These are phyloP conservation scores for Leishmania tropica DNA, from an alignment of 208 protist genomes.

Conservation along the genomic window DNA sequence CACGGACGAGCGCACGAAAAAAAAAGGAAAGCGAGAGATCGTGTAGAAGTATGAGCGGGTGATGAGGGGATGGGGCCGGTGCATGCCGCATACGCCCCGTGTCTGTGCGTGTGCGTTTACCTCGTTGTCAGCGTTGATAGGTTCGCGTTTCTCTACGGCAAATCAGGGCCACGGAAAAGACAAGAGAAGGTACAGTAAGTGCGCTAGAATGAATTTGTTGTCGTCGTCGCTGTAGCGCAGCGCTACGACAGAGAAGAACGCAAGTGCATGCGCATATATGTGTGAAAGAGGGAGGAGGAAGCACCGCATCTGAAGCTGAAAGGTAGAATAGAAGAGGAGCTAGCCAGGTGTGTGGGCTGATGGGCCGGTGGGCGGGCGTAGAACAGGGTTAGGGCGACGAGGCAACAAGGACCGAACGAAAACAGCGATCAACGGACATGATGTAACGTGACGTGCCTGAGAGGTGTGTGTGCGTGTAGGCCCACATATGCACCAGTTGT, in stretches of 20 bases:
- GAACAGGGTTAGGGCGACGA: background rate
- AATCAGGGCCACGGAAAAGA: background rate
- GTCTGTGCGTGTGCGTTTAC: background rate
- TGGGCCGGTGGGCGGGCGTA: background rate
- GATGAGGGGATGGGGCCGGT: background rate
- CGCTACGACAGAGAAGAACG: too few species aligned
- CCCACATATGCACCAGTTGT: background rate
- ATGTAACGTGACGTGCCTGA: background rate
- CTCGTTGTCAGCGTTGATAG: background rate
- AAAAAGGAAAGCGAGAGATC: conserved; percentile 12
- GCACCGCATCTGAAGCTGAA: too few species aligned
- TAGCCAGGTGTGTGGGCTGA: too few species aligned
- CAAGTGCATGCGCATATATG: background rate
- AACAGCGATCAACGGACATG: background rate
- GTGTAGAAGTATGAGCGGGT: background rate
- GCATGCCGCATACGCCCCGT: background rate
- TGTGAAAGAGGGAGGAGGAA: background rate
- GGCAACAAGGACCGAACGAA: background rate
- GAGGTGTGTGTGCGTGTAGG: background rate
- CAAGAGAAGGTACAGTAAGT: background rate
- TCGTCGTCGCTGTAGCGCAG: too few species aligned
- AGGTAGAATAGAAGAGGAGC: too few species aligned
- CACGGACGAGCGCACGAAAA: background rate
- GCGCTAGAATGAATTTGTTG: background rate
- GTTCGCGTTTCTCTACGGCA: too few species aligned